Evolutionary conservation across 2,329 filamentous ascomycete species (phyloP), one percentile per base, ranked within the genome.

Genomic region (Epicoccum nigrum): DNA sequence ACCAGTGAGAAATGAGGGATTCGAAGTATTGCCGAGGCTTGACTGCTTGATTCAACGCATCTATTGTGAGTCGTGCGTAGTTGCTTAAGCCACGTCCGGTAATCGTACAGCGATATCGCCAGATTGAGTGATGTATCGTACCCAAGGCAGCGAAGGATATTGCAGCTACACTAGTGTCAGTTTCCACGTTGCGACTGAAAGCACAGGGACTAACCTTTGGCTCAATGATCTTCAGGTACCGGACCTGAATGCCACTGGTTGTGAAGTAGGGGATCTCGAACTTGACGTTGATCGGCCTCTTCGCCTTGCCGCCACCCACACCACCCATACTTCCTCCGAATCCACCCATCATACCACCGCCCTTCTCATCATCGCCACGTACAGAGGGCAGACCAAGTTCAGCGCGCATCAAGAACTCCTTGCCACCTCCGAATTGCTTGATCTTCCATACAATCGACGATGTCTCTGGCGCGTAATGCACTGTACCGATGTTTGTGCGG

Each of bases 181-280:
- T 30, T 45, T 15, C 23, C 23, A 25, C 9, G 23, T 25, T 9
- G 23, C 6, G 9, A 7, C 6, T 25, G 6, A 25, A 7, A 25
- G 6, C 23, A 25, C 6, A 25, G 23, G 23, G 9, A 25, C 23
- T 25, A 79, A 96, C 93, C 90, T 99, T 99, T 38, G 94, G 94
- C 77, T 99, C 94, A 59, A 96, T 97, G 69, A 99, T 99, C 83
- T 99, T 99, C 74, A 99, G 77, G 75, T 99, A 99, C 68, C 94
- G 86, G 67, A 99, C 94, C 76, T 99, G 95, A 64, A 99, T 99
- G 59, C 94, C 94, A 77, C 90, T 95, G 3, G 95, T 99, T n/a
- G 94, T 99, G 74, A 99, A 99, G 77, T 99, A 99, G n/a, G 94
- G 94, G 70, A 99, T 99, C 80, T 99, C 94, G 73, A 99, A 99